phyloP scores from a whole-genome alignment of 768 basidiomycete species.

The Suillus hirtellus region DNA sequence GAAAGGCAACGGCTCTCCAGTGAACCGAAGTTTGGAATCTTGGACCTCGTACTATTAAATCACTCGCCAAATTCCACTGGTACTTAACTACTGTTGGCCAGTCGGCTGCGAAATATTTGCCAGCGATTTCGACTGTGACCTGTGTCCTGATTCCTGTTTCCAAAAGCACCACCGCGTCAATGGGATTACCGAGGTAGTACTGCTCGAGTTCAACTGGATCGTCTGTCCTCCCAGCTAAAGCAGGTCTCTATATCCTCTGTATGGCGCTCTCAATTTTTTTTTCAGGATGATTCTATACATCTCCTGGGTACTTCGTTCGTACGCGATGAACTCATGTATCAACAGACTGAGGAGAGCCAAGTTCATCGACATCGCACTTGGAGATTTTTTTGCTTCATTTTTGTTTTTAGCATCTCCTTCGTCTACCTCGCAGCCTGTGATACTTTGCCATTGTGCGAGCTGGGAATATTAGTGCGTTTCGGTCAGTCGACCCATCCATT shows the following conservation, averaged over 20 bases:
- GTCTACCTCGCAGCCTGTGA: background rate
- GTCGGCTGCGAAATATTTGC: background rate
- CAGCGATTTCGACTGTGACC: background rate
- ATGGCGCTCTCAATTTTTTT: background rate
- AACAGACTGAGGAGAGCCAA: background rate
- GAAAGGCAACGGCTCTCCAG: background rate
- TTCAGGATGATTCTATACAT: background rate
- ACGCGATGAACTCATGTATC: background rate
- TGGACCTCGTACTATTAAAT: background rate
- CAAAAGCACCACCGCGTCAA: background rate
- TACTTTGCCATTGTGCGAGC: background rate
- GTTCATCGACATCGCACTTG: background rate
- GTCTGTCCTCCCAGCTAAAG: background rate
- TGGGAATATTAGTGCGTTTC: background rate
- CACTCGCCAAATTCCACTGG: background rate
- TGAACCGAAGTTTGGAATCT: background rate
- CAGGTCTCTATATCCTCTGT: background rate
- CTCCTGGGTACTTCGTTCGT: background rate
- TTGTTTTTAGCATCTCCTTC: background rate
- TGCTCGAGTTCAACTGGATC: background rate
- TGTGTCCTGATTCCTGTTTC: background rate
- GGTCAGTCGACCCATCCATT: background rate
- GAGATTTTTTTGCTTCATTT: background rate
- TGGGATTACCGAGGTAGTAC: background rate
- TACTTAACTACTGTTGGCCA: background rate